These are phyloP conservation scores for Fusarium palustre DNA, from an alignment of 2,329 filamentous ascomycete species.

Conservation along the genomic window DNA sequence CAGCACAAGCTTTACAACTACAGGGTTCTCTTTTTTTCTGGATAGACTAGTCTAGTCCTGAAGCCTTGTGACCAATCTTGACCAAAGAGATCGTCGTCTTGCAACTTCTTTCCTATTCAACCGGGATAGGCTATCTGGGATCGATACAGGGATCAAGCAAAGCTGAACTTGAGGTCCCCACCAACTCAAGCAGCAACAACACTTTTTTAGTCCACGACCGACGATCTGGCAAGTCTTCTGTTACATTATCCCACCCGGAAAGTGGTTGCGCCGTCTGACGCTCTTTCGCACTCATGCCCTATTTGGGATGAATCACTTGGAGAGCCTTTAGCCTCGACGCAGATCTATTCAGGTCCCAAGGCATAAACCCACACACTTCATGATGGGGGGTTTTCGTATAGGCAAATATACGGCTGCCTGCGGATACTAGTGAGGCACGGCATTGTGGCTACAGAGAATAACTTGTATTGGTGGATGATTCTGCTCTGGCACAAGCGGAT, in stretches of 20 bases:
- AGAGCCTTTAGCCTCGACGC: neutral
- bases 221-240: constrained; percentile 14
- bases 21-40: neutral
- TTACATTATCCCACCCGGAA: constrained; percentile 15
- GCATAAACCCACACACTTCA: neutral
- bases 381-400: neutral
- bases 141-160: constrained; percentile 26
- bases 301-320: neutral
- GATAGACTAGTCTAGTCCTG: neutral
- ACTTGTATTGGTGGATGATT: constrained; percentile 18
- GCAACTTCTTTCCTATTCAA: constrained; percentile 25
- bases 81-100: constrained; percentile 35
- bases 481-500: constrained; percentile 22
- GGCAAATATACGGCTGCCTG: neutral
- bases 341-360: neutral
- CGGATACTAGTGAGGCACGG: neutral
- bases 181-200: constrained; percentile 19
- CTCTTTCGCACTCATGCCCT: constrained; percentile 33
- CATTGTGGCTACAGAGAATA: neutral
- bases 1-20: constrained; percentile 1
- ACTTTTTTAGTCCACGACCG: neutral
- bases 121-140: constrained; percentile 22
- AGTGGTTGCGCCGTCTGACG: constrained; percentile 45
- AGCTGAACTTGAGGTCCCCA: constrained; percentile 39
- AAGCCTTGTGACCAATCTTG: constrained; percentile 30